Base-by-base conservation (phyloP, 2,329 filamentous ascomycete genomes). In the Salinomyces thailandicus region DNA sequence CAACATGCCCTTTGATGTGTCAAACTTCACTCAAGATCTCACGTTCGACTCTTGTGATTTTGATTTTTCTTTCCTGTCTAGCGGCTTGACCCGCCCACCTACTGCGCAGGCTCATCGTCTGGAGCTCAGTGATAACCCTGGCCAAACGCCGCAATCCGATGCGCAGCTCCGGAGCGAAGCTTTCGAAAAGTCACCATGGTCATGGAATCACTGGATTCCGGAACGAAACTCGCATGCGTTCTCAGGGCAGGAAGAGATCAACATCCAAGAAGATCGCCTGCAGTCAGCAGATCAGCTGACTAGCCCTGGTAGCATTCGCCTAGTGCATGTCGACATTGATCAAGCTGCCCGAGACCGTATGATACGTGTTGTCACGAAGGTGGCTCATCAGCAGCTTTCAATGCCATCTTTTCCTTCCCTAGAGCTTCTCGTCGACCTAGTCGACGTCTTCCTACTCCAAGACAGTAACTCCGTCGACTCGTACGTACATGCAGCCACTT, bases 351-450 rank as follows among this genome's bases (percentile, higher is more conserved):
- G 50, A 35, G 50, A 53, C 30, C 44, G 48, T 4, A 53, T 53
- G 49, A 50, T 53, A 12, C 37, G 48, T 11, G 37, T 46, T 2
- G 44, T 51, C 6, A 51, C 50, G 3, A 45, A 50, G 17, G 28
- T 37, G 16, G 41, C 44, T 12, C 42, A 41, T 68, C 41, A 36
- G 5, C 41, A 36, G 17, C 37, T 49, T 2, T 30, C 74, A 16
- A 72, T 68, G 18, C 69, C 66, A 1, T 76, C 75, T 0, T 80
- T 81, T 41, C 75, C 75, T 0, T 73, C 72, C 1, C 62, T 72
- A 7, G 67, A 73, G 13, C 53, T 74, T 15, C 61, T 80, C 41
- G 75, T 79, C 42, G 71, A 68, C 3, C 62, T 79, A 39, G 61
- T 77, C 5, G 71, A 79, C 38, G 67, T 72, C 30, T 79, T 72